phyloP scores from a whole-genome alignment of 257 asterid genomes.

The Salvia rosmarinus region DNA sequence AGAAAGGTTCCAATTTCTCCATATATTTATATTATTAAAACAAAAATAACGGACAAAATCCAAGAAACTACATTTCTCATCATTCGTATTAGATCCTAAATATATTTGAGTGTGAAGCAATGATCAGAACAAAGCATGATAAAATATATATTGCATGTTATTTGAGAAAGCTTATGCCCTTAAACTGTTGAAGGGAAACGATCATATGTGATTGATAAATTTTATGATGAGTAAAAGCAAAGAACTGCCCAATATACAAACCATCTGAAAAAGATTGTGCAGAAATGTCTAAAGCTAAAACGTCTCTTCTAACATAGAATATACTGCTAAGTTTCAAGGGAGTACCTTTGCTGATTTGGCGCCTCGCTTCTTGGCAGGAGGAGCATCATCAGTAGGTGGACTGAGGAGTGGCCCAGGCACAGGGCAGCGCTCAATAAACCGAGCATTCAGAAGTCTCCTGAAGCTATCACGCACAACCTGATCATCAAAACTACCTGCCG shows the following conservation, averaged over 20 bases:
- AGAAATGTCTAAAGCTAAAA: too few relatives aligned
- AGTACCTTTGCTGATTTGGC: slow-evolving; percentile 30
- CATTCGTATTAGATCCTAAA: background rate
- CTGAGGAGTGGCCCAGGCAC: slow-evolving; percentile 76
- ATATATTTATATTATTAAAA: background rate
- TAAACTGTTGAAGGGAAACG: background rate
- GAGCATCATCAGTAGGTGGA: slow-evolving; percentile 58
- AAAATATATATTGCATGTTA: background rate
- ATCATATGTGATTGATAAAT: background rate
- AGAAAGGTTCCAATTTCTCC: background rate
- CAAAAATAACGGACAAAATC: background rate
- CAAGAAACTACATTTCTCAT: slow-evolving; percentile 7
- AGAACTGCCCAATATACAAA: background rate
- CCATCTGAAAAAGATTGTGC: background rate
- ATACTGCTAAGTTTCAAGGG: background rate
- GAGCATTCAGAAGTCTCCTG: slow-evolving; percentile 60
- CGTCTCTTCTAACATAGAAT: background rate
- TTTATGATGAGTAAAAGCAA: slow-evolving; percentile 1
- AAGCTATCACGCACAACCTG: slow-evolving; percentile 53
- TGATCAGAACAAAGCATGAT: background rate
- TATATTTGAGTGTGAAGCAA: slow-evolving; percentile 5
- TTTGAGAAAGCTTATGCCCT: slow-evolving; percentile 12
- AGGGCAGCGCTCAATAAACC: slow-evolving; percentile 89
- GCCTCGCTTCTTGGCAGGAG: slow-evolving; percentile 28
- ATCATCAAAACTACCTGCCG: slow-evolving; percentile 56